These are phyloP conservation scores for Saccharomycopsis crataegensis DNA, from an alignment of 1,139 yeast genomes.

Conservation along the genomic window DNA sequence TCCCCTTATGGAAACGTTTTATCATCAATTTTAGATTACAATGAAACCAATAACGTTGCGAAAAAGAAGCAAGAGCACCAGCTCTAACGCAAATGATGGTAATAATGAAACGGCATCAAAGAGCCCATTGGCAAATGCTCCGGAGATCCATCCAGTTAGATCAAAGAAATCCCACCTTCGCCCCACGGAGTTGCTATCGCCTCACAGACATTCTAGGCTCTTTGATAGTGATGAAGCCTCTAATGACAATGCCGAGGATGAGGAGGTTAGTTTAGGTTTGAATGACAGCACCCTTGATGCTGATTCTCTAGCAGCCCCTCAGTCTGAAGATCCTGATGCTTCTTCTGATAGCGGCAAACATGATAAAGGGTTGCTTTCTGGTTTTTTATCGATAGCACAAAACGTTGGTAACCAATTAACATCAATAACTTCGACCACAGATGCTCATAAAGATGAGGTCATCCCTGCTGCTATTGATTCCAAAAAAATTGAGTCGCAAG, in stretches of 20 bases:
- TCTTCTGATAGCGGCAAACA: not conserved
- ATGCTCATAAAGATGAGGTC: not conserved
- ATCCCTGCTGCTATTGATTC: not conserved
- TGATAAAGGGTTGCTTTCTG: slow-evolving; percentile 16
- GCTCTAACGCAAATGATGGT: not conserved
- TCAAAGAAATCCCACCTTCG: not conserved
- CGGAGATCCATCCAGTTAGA: slow-evolving; percentile 12
- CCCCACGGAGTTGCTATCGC: not conserved
- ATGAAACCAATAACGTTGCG: not conserved
- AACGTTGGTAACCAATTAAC: slow-evolving; percentile 18
- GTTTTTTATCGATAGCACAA: slow-evolving; percentile 13
- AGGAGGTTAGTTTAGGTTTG: not conserved
- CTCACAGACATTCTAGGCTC: not conserved
- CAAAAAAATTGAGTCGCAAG: not conserved
- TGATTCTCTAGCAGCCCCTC: not conserved
- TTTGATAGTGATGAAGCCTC: not conserved
- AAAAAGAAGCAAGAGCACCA: not conserved
- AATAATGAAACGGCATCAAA: not conserved
- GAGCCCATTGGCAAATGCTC: slow-evolving; percentile 10
- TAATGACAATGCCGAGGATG: slow-evolving; percentile 1
- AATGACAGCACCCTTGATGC: not conserved
- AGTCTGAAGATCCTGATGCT: too few species aligned
- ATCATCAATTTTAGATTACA: not conserved
- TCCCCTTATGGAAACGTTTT: not conserved
- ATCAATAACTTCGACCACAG: slow-evolving; percentile 5